A percentile compares a stretch with the other conserved stretches of the same genome.
Conservation (phyloP, 2,329 filamentous ascomycete species). For the Fonsecaea monophora region DNA sequence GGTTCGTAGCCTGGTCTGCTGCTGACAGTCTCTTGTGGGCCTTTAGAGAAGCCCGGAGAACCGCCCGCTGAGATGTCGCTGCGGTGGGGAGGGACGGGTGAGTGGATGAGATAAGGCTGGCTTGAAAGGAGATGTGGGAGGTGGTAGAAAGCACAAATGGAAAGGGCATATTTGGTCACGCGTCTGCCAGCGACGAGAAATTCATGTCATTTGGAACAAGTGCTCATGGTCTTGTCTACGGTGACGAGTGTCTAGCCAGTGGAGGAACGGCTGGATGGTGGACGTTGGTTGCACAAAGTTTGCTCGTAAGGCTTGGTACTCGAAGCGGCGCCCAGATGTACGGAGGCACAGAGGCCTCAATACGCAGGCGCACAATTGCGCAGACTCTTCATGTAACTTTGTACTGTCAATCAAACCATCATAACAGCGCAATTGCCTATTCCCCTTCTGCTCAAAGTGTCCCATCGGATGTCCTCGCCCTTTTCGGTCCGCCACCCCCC, state of each 20-base stretch:
- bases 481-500: neutral
- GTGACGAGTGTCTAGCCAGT: neutral
- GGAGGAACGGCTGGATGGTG: neutral
- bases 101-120: conserved; percentile 76
- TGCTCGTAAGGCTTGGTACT: neutral
- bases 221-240: neutral
- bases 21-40: conserved; percentile 85
- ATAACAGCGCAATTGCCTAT: neutral
- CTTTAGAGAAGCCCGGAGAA: conserved; percentile 84
- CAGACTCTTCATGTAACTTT: neutral
- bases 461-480: neutral
- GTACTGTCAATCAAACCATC: neutral
- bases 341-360: neutral
- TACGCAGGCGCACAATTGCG: neutral
- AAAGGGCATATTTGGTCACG: conserved; percentile 73
- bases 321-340: neutral
- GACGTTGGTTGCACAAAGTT: neutral
- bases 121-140: conserved; percentile 81
- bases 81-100: conserved; percentile 87
- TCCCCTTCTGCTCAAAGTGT: neutral
- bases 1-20: conserved; percentile 71
- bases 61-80: conserved; percentile 81
- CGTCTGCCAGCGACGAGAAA: neutral
- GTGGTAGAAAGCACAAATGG: conserved; percentile 89
- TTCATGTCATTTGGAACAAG: neutral